Percentiles rank a stretch among this genome's conserved stretches.
These are phyloP conservation scores for Bondarzewia mesenterica DNA, from an alignment of 1,284 basidiomycete genomes.

Conservation along the genomic window DNA sequence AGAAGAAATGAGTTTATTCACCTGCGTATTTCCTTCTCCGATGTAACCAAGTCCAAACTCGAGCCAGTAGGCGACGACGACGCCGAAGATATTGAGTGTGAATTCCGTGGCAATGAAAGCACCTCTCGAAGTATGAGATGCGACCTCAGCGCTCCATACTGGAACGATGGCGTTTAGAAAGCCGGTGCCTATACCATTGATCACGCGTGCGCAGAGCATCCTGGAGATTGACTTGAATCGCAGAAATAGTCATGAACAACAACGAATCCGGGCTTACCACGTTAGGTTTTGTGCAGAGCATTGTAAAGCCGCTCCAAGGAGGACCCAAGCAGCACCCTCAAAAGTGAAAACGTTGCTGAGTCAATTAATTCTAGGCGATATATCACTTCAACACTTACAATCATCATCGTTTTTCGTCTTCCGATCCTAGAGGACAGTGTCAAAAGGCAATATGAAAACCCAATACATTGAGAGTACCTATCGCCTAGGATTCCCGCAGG, in stretches of 20 bases:
- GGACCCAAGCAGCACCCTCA: slow-evolving; percentile 33
- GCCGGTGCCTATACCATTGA: slow-evolving; percentile 46
- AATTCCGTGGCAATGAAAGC: slow-evolving; percentile 29
- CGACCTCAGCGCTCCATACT: slow-evolving; percentile 42
- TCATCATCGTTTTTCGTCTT: slow-evolving; percentile 35
- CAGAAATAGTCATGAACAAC: neutral
- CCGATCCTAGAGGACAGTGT: slow-evolving; percentile 24
- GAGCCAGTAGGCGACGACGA: slow-evolving; percentile 48
- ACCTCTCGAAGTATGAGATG: slow-evolving; percentile 34
- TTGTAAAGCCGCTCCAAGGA: slow-evolving; percentile 41
- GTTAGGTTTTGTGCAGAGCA: slow-evolving; percentile 40
- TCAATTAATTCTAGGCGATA: too few species aligned
- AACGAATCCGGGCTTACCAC: slow-evolving; percentile 24
- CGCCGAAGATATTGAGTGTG: slow-evolving; percentile 41
- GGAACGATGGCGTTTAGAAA: slow-evolving; percentile 45
- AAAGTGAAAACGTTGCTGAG: too few species aligned
- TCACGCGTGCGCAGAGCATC: slow-evolving; percentile 43
- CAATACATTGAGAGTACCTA: slow-evolving; percentile 13
- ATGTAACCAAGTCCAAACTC: slow-evolving; percentile 43
- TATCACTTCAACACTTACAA: slow-evolving; percentile 16
- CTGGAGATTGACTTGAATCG: slow-evolving; percentile 15
- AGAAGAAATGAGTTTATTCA: slow-evolving; percentile 9
- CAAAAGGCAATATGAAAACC: neutral
- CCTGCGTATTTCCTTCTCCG: slow-evolving; percentile 32
- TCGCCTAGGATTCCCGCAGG: slow-evolving; percentile 38